A percentile compares a stretch with the other conserved stretches of the same genome.
Evolutionary conservation across 345 rosid species (phyloP).

Genomic region (Populus simonii): DNA sequence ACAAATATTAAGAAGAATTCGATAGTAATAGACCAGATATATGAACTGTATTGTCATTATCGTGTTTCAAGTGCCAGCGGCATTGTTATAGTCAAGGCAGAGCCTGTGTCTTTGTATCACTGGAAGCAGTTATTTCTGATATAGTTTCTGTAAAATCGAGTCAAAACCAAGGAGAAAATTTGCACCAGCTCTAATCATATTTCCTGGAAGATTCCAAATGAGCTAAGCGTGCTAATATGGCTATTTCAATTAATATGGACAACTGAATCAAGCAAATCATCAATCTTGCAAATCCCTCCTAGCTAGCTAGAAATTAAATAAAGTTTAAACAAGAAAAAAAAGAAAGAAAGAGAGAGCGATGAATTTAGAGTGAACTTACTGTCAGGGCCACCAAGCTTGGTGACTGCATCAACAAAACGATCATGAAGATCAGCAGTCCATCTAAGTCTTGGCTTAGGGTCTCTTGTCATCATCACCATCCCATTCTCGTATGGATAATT

Average conservation of each 20-base stretch:
- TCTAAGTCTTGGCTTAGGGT: constrained; percentile 76
- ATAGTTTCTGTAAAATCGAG: neutral
- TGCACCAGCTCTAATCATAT: neutral
- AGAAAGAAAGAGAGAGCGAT: neutral
- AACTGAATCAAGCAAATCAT: neutral
- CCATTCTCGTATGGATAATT: constrained; percentile 45
- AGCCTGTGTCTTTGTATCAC: neutral
- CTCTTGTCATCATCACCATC: constrained; percentile 78
- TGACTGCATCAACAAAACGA: constrained; percentile 63
- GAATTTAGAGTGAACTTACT: constrained; percentile 29
- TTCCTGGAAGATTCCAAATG: neutral
- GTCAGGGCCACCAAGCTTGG: constrained; percentile 69
- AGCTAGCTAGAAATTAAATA: neutral
- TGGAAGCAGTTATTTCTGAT: neutral
- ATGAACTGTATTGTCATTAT: neutral
- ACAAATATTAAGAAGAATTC: neutral
- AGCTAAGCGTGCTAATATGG: neutral
- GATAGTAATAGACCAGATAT: neutral
- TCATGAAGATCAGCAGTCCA: constrained; percentile 73
- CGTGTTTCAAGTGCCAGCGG: neutral
- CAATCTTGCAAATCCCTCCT: neutral
- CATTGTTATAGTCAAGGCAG: neutral
- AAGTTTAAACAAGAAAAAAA: neutral
- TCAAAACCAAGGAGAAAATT: neutral
- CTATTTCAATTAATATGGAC: neutral